These are phyloP conservation scores for Plasmodium vivax DNA, from an alignment of 169 alveolate genomes.

Conservation along the genomic window DNA sequence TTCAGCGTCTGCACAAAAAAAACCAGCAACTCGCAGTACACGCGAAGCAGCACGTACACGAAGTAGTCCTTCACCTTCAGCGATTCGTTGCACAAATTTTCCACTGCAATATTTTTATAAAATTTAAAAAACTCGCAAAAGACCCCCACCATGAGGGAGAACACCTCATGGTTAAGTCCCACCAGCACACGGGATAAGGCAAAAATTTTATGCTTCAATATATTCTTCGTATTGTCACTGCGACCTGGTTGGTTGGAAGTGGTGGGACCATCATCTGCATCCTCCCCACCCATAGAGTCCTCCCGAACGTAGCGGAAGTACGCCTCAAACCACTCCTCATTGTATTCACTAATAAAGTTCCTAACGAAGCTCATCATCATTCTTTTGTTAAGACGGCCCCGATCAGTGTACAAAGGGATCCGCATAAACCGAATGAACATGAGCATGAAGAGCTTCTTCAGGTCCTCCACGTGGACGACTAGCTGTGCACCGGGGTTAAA, in stretches of 20 bases:
- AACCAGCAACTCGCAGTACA: constrained; percentile 9
- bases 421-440: constrained; percentile 20
- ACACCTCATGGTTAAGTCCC: constrained; percentile 36
- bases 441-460: constrained; percentile 25
- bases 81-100: constrained; percentile 12
- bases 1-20: constrained; percentile 15
- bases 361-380: constrained; percentile 20
- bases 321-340: constrained; percentile 45
- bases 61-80: constrained; percentile 39
- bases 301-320: background rate
- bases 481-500: background rate
- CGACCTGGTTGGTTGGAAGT: background rate
- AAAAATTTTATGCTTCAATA: background rate
- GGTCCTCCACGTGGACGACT: background rate
- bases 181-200: background rate
- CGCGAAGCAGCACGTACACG: constrained; percentile 3
- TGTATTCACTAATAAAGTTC: constrained; percentile 9
- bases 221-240: background rate
- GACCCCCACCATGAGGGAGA: background rate
- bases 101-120: background rate
- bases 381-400: background rate
- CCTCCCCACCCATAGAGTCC: background rate
- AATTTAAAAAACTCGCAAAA: constrained; percentile 36
- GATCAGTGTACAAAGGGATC: constrained; percentile 14
- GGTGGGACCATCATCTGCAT: background rate